phyloP scores from a whole-genome alignment of 352 stramenopile genomes.

The Globisporangium uncinulatum region DNA sequence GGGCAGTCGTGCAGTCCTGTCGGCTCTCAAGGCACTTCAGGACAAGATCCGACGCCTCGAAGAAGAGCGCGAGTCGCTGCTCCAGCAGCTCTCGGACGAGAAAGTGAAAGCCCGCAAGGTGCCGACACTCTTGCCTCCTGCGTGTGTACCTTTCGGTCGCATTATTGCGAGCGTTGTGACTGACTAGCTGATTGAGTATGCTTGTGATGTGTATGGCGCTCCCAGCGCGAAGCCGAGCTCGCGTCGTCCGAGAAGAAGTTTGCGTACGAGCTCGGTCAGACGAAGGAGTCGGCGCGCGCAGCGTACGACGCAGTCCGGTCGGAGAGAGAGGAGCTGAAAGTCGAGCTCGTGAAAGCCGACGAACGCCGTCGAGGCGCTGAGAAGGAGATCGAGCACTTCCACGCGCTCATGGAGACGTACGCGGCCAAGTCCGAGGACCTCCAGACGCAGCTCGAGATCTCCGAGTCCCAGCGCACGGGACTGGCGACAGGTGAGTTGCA shows the following conservation, averaged over 20 bases:
- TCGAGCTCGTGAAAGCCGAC: slow-evolving; percentile 46
- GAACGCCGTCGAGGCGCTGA: slow-evolving; percentile 37
- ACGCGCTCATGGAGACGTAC: slow-evolving; percentile 44
- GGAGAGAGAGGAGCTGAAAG: slow-evolving; percentile 54
- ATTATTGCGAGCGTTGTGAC: neutral
- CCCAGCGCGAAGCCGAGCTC: slow-evolving; percentile 39
- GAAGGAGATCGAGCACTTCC: slow-evolving; percentile 43
- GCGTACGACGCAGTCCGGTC: slow-evolving; percentile 54
- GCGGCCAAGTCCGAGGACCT: slow-evolving; percentile 49
- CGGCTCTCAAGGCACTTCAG: slow-evolving; percentile 70
- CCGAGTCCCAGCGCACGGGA: slow-evolving; percentile 29
- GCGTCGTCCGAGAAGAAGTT: slow-evolving; percentile 57
- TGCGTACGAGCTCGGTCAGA: slow-evolving; percentile 57
- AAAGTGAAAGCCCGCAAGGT: slow-evolving; percentile 53
- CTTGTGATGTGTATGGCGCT: neutral
- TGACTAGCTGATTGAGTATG: slow-evolving; percentile 1
- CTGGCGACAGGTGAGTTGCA: slow-evolving; percentile 25
- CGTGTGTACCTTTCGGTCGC: neutral
- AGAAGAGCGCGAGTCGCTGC: slow-evolving; percentile 49
- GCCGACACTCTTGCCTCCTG: neutral
- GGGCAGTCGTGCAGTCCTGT: slow-evolving; percentile 62
- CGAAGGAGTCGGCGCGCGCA: slow-evolving; percentile 57
- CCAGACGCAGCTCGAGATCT: slow-evolving; percentile 38
- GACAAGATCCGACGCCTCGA: slow-evolving; percentile 74
- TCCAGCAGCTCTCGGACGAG: slow-evolving; percentile 52